Percentiles rank a stretch among this genome's conserved stretches.
phyloP scores from a whole-genome alignment of 2,329 filamentous ascomycete species.

The Hypoxylon sp. region DNA sequence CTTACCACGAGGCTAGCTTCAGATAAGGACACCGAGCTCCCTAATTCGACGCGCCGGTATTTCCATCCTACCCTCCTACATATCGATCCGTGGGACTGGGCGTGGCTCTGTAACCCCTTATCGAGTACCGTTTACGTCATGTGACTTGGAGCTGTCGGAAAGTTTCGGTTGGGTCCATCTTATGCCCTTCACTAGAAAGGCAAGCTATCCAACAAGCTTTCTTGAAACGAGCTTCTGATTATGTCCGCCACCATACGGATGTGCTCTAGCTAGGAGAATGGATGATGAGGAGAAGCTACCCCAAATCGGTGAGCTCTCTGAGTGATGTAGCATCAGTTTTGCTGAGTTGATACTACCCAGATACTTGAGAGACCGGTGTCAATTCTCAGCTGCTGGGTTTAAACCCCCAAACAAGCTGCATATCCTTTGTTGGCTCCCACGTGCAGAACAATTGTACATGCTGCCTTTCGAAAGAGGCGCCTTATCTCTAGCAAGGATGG shows the following conservation, averaged over 20 bases:
- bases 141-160: constrained; percentile 12
- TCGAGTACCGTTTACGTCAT: constrained; percentile 6
- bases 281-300: constrained; percentile 19
- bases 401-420: constrained; percentile 12
- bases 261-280: neutral
- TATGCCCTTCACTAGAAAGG: constrained; percentile 4
- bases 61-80: constrained; percentile 13
- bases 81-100: constrained; percentile 23
- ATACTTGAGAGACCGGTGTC: constrained; percentile 13
- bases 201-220: constrained; percentile 22
- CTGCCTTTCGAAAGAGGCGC: constrained; percentile 1
- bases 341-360: neutral
- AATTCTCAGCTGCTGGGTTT: constrained; percentile 16
- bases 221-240: neutral
- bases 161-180: constrained; percentile 16
- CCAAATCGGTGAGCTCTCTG: constrained; percentile 9
- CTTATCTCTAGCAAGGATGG: constrained; percentile 18
- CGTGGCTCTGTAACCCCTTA: constrained; percentile 19
- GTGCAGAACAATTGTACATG: constrained; percentile 23
- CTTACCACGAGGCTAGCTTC: constrained; percentile 19
- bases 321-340: neutral
- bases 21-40: constrained; percentile 26
- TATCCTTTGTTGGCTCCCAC: constrained; percentile 19
- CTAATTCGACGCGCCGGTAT: constrained; percentile 22
- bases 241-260: constrained; percentile 1